Evolutionary conservation across 2,329 filamentous ascomycete genomes (phyloP), one percentile per base, ranked within the genome.

Genomic region (Podosphaera aphanis): DNA sequence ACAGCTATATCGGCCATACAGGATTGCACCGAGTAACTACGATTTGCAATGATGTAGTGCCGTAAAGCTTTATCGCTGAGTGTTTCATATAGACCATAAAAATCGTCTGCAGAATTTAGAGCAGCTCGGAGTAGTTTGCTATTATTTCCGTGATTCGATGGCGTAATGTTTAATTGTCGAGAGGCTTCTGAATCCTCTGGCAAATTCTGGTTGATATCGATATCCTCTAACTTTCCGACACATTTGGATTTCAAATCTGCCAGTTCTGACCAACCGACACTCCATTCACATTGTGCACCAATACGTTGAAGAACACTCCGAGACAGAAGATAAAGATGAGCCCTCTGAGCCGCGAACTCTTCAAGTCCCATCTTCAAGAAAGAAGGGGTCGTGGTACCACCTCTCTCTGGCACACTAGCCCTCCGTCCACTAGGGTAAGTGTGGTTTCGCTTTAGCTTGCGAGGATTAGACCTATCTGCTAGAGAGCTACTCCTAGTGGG

Each of bases 1-100:
- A 90, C 71, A 1, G 85, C 90, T 40, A 95, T 69, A 60, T 98
- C 90, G 8, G 83, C 80, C 60, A 86, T 74, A 49, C 78, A 77
- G 18, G 77, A 71, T 53, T 92, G 77, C 0, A 81, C 77, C 6
- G 83, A 82, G 53, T 92, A 79, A 0, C 68, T 69, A 51, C 88
- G 80, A 46, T 77, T 80, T 3, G 86, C 84, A 3, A 84, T 74
- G 13, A 77, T 77, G 58, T 83, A 92, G 57, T 93, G 82, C 1
- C 81, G 79, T 47, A 92, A 72, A 2, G 86, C 78, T 50, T 82
- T 78, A 53, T 90, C 80, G 6, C 83, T 93, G n/a, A 94, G 66
- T 8, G 74, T 76, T 57, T 88, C 75, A 54, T 79, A 82, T 0
- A 78, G 64, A 5, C 67, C 65, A 50, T 77, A 77, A 52, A 81